Conservation (phyloP, 2,329 filamentous ascomycete species). For the Chrysoporthe cubensis region DNA sequence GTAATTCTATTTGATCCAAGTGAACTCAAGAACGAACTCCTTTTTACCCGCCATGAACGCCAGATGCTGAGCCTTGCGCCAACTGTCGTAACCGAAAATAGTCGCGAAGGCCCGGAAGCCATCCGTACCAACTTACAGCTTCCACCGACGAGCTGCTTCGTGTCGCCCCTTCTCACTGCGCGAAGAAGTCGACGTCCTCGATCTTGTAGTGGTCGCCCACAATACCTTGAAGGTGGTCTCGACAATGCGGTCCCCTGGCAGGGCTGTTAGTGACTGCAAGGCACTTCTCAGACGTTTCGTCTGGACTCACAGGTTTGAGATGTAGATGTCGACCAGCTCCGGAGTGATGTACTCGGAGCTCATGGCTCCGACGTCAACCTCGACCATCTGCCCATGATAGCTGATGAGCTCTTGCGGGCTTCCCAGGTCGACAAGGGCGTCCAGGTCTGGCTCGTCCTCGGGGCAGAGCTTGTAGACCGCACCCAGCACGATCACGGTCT, state of each 20-base stretch:
- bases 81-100: background rate
- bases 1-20: background rate
- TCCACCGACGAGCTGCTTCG: slow-evolving; percentile 30
- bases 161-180: slow-evolving; percentile 42
- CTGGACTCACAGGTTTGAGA: slow-evolving; percentile 75
- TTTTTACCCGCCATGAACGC: slow-evolving; percentile 7
- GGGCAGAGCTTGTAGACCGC: slow-evolving; percentile 95
- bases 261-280: background rate
- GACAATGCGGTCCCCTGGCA: slow-evolving; percentile 39
- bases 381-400: slow-evolving; percentile 80
- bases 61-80: background rate
- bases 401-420: slow-evolving; percentile 75
- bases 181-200: slow-evolving; percentile 69
- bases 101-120: background rate
- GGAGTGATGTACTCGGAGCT: slow-evolving; percentile 82
- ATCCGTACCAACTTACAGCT: slow-evolving; percentile 10
- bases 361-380: slow-evolving; percentile 78
- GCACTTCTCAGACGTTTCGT: background rate
- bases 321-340: slow-evolving; percentile 77
- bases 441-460: slow-evolving; percentile 81
- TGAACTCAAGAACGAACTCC: background rate
- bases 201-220: slow-evolving; percentile 38
- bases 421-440: slow-evolving; percentile 84
- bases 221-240: slow-evolving; percentile 35
- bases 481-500: slow-evolving; percentile 84